These are phyloP conservation scores for Tritrichomonas musculus DNA, from an alignment of 208 protist genomes.

Conservation along the genomic window DNA sequence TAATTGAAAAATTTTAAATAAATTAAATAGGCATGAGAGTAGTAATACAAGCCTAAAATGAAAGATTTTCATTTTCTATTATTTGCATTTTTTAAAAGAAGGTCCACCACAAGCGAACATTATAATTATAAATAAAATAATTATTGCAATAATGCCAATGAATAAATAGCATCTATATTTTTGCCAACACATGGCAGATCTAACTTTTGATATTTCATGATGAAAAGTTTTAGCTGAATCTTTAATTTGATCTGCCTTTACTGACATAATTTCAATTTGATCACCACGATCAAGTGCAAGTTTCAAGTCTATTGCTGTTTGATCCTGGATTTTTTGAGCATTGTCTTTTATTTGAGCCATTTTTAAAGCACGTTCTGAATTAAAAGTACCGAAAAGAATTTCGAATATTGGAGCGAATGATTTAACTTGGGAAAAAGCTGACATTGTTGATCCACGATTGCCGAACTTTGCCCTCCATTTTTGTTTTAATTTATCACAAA, in stretches of 20 bases:
- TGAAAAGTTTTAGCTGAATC: not conserved
- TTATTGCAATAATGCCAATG: not conserved
- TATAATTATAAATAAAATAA: not conserved
- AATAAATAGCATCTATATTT: not conserved
- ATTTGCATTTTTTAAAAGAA: no score
- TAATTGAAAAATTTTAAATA: no score
- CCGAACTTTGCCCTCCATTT: not conserved
- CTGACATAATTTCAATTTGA: not conserved
- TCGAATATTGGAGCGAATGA: not conserved
- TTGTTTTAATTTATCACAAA: not conserved
- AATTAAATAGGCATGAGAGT: no score
- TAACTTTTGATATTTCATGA: not conserved
- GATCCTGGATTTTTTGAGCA: not conserved
- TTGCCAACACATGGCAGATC: not conserved
- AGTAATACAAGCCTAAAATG: no score
- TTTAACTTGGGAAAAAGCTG: not conserved
- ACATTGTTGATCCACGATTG: not conserved
- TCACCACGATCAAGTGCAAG: not conserved
- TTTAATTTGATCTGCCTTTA: not conserved
- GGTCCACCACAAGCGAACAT: not conserved
- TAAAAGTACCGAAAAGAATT: not conserved
- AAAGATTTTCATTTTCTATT: no score
- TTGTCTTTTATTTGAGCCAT: no score
- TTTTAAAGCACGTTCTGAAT: not conserved
- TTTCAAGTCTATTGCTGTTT: not conserved